Base-by-base conservation (phyloP, 202 grass and related monocot species). In the Schoenoplectus triqueter region DNA sequence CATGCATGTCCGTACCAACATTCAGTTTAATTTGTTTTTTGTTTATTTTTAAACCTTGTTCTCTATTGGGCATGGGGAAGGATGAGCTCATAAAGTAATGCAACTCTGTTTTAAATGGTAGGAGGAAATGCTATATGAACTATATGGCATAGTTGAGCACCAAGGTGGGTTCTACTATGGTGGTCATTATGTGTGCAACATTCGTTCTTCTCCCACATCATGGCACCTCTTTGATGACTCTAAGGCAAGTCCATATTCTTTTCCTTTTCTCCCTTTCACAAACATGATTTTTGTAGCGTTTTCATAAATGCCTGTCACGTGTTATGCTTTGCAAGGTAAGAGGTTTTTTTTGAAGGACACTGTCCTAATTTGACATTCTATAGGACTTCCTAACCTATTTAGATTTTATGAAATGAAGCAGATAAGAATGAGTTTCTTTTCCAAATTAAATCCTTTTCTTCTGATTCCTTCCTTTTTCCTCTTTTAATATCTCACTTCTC, bases 221-320 rank as follows among this genome's bases (percentile, higher is more conserved):
- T 98, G 95, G 92, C 82, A 95, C 86, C 73, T 77, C 56, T 88
- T 98, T 85, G 89, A 98, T 75, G 95, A 98, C 57, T 90, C 91
- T 0, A 46, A 51, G 72, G 95, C 88, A 90, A 80, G 89, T 88
- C 47, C 70, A 49, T 71, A 63, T 84, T 10, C 7, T 11, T 72
- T 8, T 63, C 45, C 19, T 81, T 60, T 57, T 90, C 86, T 71
- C 39, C 62, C 46, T 8, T 62, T 69, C 2, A 68, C 70, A 84
- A 31, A 10, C 31, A 55, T 40, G 10, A 55, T 68, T 44, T 68
- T 31, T 31, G 4, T 71, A 71, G n/a, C 6, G 9, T 49, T 72
- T 72, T 49, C 21, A 72, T 48, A 72, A 72, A 72, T 2, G n/a
- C 67, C 14, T 0, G 15, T 70, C 41, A 70, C 46, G 40, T 70